A percentile compares a stretch with the other conserved stretches of the same genome.
These are phyloP conservation scores for Citrus trifoliata DNA, from an alignment of 345 rosid species.

Conservation along the genomic window DNA sequence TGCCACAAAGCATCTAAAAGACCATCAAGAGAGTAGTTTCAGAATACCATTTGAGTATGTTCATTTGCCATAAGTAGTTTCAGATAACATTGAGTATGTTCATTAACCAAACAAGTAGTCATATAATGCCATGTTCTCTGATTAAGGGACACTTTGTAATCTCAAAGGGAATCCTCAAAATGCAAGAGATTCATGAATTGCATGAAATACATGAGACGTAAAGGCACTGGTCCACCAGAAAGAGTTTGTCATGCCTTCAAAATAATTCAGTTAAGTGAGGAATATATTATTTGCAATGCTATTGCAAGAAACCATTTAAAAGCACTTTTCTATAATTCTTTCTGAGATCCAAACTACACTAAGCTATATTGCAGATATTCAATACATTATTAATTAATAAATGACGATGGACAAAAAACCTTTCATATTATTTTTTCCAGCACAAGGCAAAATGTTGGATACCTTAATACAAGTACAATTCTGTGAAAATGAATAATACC, in stretches of 20 bases:
- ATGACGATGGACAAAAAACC: background rate
- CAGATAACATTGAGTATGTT: conserved; percentile 18
- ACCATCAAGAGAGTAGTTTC: conserved; percentile 18
- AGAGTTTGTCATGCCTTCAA: background rate
- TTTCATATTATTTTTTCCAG: background rate
- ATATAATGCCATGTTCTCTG: background rate
- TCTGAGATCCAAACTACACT: background rate
- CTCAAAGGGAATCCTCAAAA: background rate
- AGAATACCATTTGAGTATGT: conserved; percentile 19
- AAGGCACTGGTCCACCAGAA: background rate
- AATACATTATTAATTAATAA: background rate
- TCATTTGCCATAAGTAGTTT: conserved; percentile 22
- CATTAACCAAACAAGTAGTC: background rate
- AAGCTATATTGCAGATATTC: background rate
- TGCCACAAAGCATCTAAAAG: conserved; percentile 87
- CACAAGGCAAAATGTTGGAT: background rate
- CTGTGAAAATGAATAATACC: background rate
- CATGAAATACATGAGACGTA: background rate
- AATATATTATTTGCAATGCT: background rate
- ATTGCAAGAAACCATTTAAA: background rate
- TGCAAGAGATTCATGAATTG: background rate
- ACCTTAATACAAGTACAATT: background rate
- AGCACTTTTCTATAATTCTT: background rate
- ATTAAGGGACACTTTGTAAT: background rate
- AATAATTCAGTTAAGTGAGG: background rate